Conservation (phyloP, 257 asterid genomes). For the Nicotiana benthamiana region DNA sequence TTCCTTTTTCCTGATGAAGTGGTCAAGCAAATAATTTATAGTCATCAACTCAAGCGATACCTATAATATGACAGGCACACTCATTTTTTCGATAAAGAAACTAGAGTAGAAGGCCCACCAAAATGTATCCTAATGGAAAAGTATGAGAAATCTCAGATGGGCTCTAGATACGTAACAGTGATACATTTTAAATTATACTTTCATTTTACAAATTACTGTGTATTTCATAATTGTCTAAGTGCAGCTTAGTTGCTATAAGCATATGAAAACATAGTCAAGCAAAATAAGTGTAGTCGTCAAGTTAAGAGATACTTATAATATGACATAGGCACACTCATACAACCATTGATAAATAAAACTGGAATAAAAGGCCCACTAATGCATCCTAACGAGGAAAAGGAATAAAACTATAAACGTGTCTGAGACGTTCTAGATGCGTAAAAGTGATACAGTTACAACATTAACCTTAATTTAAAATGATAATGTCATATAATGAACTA, state of each 20-base stretch:
- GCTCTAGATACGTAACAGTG: background rate
- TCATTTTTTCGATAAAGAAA: background rate
- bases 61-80: background rate
- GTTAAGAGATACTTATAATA: background rate
- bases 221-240: background rate
- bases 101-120: background rate
- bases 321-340: background rate
- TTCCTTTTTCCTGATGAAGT: too few species aligned
- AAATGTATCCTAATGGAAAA: background rate
- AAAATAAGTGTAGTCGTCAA: background rate
- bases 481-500: background rate
- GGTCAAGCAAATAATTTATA: background rate
- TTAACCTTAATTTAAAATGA: background rate
- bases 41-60: background rate
- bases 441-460: background rate
- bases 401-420: background rate
- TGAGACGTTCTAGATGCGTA: background rate
- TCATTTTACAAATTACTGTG: background rate
- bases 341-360: background rate
- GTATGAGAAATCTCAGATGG: background rate
- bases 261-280: slow-evolving; percentile 1
- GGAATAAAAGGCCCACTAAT: background rate
- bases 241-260: background rate
- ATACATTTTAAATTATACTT: background rate
- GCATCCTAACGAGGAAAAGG: background rate